Conservation (phyloP, 2,329 filamentous ascomycete species). For the Sordariomycetes sp. region DNA sequence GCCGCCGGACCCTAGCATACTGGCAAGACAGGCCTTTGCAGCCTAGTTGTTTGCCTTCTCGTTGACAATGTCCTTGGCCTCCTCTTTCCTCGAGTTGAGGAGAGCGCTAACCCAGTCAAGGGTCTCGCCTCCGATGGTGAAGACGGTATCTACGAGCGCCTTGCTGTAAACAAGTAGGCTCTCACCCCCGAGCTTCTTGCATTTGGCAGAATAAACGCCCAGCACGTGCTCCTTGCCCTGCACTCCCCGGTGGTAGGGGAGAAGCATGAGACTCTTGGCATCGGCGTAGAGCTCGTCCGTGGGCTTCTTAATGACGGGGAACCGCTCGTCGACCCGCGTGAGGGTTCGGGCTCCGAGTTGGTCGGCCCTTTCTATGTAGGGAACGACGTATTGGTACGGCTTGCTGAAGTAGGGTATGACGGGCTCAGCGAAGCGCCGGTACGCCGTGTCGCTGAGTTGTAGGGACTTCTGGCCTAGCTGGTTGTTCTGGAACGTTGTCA, state of each 20-base stretch:
- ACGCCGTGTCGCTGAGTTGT: slow-evolving; percentile 60
- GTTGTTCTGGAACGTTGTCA: slow-evolving; percentile 68
- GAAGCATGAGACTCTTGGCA: slow-evolving; percentile 45
- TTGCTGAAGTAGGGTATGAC: slow-evolving; percentile 65
- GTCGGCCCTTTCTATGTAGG: slow-evolving; percentile 77
- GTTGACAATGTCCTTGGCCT: slow-evolving; percentile 39
- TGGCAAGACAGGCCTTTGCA: not conserved
- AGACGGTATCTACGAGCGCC: slow-evolving; percentile 53
- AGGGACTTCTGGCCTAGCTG: slow-evolving; percentile 75
- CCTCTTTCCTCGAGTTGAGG: slow-evolving; percentile 47
- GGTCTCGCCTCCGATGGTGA: slow-evolving; percentile 54
- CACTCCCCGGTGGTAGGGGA: slow-evolving; percentile 47
- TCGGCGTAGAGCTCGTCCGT: slow-evolving; percentile 56
- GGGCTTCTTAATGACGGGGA: slow-evolving; percentile 64
- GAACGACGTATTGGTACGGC: slow-evolving; percentile 70
- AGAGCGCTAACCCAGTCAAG: slow-evolving; percentile 46
- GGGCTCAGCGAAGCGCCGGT: slow-evolving; percentile 63
- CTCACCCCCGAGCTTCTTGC: slow-evolving; percentile 50
- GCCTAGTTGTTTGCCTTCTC: slow-evolving; percentile 34
- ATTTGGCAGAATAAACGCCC: slow-evolving; percentile 41
- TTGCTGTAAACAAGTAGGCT: slow-evolving; percentile 55
- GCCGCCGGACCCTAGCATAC: not conserved
- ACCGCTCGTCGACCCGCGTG: slow-evolving; percentile 52
- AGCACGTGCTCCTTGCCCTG: slow-evolving; percentile 50
- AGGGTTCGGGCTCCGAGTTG: slow-evolving; percentile 61